Evolutionary conservation across 805 yeast genomes (phyloP).

Genomic region (Hanseniaspora mollemarum): DNA sequence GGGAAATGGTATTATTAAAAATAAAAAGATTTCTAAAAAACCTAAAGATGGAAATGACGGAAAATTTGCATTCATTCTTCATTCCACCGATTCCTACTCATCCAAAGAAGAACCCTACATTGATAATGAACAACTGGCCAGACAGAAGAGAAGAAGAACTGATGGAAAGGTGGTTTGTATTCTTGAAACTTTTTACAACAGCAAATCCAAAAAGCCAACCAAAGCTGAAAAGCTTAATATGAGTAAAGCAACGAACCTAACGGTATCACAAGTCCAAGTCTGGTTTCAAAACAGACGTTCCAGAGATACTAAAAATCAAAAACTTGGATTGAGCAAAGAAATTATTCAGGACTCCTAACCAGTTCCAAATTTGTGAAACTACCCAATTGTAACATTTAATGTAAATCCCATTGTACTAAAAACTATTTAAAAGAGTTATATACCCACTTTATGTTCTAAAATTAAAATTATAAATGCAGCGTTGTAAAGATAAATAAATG

Average conservation of each 20-base stretch:
- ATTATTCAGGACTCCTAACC: background rate
- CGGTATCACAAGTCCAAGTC: slow-evolving; percentile 94
- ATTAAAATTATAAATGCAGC: too few species aligned
- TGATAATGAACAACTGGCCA: slow-evolving; percentile 84
- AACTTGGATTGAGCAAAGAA: background rate
- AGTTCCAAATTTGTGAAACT: background rate
- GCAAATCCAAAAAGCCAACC: slow-evolving; percentile 65
- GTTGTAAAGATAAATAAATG: too few species aligned
- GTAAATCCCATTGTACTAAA: background rate
- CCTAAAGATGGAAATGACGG: background rate
- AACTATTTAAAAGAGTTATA: too few species aligned
- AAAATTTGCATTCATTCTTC: slow-evolving; percentile 79
- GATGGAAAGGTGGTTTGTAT: slow-evolving; percentile 75
- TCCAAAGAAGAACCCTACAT: slow-evolving; percentile 63
- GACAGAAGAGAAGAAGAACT: slow-evolving; percentile 92
- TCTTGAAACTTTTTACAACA: slow-evolving; percentile 64
- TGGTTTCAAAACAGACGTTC: slow-evolving; percentile 92
- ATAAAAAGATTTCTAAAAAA: background rate
- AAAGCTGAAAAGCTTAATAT: slow-evolving; percentile 63
- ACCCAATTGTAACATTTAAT: background rate
- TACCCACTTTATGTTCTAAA: background rate
- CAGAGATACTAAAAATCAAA: slow-evolving; percentile 2
- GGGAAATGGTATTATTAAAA: background rate
- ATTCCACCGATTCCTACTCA: slow-evolving; percentile 81
- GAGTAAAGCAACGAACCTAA: slow-evolving; percentile 75